These are phyloP conservation scores for Croton setiger DNA, from an alignment of 441 rosid genomes.

Conservation along the genomic window DNA sequence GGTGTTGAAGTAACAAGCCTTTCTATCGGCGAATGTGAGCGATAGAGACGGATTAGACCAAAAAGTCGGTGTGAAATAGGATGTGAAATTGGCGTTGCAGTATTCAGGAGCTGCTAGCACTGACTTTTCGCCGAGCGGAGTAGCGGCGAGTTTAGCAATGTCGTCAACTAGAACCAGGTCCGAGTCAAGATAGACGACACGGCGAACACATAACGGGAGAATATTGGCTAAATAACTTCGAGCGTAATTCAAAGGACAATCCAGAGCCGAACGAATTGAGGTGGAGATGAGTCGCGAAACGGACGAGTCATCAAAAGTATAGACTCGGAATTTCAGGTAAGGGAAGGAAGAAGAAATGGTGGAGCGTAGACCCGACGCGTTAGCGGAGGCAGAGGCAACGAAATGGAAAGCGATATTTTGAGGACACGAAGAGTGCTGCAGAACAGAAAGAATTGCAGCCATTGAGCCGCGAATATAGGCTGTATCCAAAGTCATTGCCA, in stretches of 20 bases:
- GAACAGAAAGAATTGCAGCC: constrained; percentile 86
- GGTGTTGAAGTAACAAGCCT: constrained; percentile 84
- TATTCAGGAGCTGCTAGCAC: constrained; percentile 91
- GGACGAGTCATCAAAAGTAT: constrained; percentile 56
- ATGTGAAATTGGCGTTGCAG: constrained; percentile 89
- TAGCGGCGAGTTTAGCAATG: constrained; percentile 66
- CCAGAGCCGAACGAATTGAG: constrained; percentile 86
- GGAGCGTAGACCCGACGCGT: constrained; percentile 46
- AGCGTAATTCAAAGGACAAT: constrained; percentile 88
- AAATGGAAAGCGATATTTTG: constrained; percentile 82
- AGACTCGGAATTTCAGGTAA: constrained; percentile 59
- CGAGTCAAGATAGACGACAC: constrained; percentile 85
- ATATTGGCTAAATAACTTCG: constrained; percentile 81
- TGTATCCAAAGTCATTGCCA: constrained; percentile 80
- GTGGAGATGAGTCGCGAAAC: constrained; percentile 76
- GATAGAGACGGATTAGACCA: constrained; percentile 89
- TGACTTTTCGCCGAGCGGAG: constrained; percentile 48
- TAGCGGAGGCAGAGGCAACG: constrained; percentile 64
- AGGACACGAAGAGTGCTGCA: constrained; percentile 91
- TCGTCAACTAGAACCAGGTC: constrained; percentile 90
- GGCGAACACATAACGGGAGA: constrained; percentile 70
- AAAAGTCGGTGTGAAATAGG: constrained; percentile 72
- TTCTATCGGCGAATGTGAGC: constrained; percentile 55
- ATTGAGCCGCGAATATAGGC: constrained; percentile 91
- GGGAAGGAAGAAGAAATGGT: constrained; percentile 75